Conservation (phyloP, 2,329 filamentous ascomycete species). For the Acrocalymma vagum region DNA sequence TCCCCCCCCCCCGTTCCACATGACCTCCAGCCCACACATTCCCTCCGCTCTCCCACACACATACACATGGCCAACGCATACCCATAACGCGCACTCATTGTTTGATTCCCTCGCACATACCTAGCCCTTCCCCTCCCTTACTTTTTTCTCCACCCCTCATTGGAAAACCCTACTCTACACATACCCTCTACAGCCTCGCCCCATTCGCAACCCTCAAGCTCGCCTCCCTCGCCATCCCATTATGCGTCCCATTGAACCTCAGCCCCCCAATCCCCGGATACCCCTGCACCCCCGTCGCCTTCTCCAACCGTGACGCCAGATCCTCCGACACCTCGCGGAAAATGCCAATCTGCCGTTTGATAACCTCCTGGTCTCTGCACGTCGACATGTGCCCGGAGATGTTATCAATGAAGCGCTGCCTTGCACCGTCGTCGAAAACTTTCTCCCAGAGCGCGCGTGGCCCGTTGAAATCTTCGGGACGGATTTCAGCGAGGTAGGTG, state of each 20-base stretch:
- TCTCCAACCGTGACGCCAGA: constrained; percentile 66
- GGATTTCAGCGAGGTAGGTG: constrained; percentile 61
- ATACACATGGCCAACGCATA: too few relatives aligned
- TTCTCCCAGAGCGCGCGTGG: constrained; percentile 68
- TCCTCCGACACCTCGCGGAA: constrained; percentile 70
- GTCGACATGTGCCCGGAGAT: constrained; percentile 68
- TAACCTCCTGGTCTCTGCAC: constrained; percentile 66
- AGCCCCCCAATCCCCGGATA: constrained; percentile 65
- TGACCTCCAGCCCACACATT: too few relatives aligned
- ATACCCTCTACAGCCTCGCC: constrained; percentile 58
- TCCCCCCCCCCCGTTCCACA: too few relatives aligned
- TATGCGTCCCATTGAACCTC: constrained; percentile 68
- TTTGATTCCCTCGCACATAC: too few relatives aligned
- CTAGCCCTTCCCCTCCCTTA: too few relatives aligned
- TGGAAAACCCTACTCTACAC: too few relatives aligned
- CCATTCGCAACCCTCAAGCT: constrained; percentile 62
- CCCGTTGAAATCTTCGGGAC: constrained; percentile 63
- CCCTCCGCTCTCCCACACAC: too few relatives aligned
- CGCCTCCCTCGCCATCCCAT: constrained; percentile 64
- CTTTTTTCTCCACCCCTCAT: too few relatives aligned
- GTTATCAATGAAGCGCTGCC: constrained; percentile 67
- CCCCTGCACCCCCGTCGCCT: constrained; percentile 69
- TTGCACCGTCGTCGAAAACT: constrained; percentile 67
- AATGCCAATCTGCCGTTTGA: constrained; percentile 71
- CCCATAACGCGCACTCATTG: too few relatives aligned